Percentiles rank a stretch among this genome's conserved stretches.
Conservation (phyloP, 495 filamentous ascomycete species). For the Neurospora terricola region DNA sequence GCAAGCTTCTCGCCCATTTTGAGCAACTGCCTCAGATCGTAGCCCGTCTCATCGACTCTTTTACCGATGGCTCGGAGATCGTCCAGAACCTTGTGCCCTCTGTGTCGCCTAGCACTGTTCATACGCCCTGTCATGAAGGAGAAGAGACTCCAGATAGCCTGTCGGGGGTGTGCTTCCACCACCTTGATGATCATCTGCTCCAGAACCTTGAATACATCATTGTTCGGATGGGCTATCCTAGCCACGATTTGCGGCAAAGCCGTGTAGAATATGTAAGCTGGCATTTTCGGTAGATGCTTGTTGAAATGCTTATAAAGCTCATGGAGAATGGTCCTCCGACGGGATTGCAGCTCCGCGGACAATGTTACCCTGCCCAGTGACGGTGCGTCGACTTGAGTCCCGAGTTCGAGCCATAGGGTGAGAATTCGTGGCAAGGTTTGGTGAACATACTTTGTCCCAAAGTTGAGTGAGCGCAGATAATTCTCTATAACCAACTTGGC, state of each 20-base stretch:
- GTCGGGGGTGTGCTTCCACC: slow-evolving; percentile 68
- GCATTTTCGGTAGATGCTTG: slow-evolving; percentile 64
- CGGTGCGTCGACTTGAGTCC: slow-evolving; percentile 56
- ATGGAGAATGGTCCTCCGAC: slow-evolving; percentile 54
- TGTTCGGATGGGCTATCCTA: slow-evolving; percentile 77
- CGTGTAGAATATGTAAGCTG: slow-evolving; percentile 86
- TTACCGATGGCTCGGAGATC: slow-evolving; percentile 25
- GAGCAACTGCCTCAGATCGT: slow-evolving; percentile 60
- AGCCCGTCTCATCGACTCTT: slow-evolving; percentile 24
- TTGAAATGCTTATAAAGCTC: slow-evolving; percentile 59
- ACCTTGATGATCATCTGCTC: slow-evolving; percentile 73
- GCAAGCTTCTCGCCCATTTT: slow-evolving; percentile 71
- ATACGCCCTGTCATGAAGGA: slow-evolving; percentile 54
- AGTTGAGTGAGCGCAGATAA: slow-evolving; percentile 74
- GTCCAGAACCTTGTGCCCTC: slow-evolving; percentile 43
- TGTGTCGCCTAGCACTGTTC: slow-evolving; percentile 40
- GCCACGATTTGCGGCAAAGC: slow-evolving; percentile 87
- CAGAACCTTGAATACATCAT: slow-evolving; percentile 62
- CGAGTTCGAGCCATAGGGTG: slow-evolving; percentile 90
- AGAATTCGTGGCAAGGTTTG: slow-evolving; percentile 84
- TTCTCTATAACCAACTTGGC: slow-evolving; percentile 88
- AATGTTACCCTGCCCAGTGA: slow-evolving; percentile 56
- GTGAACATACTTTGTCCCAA: slow-evolving; percentile 88
- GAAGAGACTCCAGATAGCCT: slow-evolving; percentile 87
- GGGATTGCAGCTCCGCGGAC: slow-evolving; percentile 47